Conservation (phyloP, 2,329 filamentous ascomycete species). For the Colletotrichum somersetense region DNA sequence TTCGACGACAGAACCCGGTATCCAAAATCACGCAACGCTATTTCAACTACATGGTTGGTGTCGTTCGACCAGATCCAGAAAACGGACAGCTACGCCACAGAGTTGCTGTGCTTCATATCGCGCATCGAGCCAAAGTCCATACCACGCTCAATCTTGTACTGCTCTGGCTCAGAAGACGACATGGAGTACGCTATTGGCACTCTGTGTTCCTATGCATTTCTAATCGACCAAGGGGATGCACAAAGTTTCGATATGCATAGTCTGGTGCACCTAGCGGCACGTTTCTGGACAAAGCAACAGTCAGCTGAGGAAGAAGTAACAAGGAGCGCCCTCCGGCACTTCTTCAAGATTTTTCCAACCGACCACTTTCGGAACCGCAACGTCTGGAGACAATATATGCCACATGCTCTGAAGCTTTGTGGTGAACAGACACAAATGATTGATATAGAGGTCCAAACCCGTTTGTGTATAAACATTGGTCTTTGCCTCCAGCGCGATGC, state of each 20-base stretch:
- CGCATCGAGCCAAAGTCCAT: conserved; percentile 53
- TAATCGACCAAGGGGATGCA: conserved; percentile 38
- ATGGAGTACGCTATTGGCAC: conserved; percentile 45
- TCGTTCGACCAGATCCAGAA: conserved; percentile 55
- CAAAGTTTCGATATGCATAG: conserved; percentile 49
- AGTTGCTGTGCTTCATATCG: conserved; percentile 53
- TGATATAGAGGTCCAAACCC: conserved; percentile 31
- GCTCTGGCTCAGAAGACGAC: conserved; percentile 15
- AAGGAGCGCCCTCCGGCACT: not conserved
- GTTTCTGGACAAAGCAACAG: conserved; percentile 44
- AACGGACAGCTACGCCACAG: conserved; percentile 47
- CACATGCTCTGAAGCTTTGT: conserved; percentile 44
- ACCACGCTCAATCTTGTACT: conserved; percentile 51
- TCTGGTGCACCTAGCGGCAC: conserved; percentile 46
- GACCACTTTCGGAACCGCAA: conserved; percentile 18
- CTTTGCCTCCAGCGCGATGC: conserved; percentile 25
- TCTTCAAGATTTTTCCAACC: conserved; percentile 5
- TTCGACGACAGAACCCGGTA: conserved; percentile 52
- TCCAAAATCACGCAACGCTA: conserved; percentile 47
- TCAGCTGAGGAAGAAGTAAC: not conserved
- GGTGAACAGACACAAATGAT: conserved; percentile 8
- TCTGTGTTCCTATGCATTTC: conserved; percentile 47
- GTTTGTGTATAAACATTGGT: conserved; percentile 41
- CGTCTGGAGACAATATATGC: conserved; percentile 43
- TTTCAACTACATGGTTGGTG: conserved; percentile 53